These are phyloP conservation scores for Pythium rishiriense DNA, from an alignment of 352 stramenopile species.

Conservation along the genomic window DNA sequence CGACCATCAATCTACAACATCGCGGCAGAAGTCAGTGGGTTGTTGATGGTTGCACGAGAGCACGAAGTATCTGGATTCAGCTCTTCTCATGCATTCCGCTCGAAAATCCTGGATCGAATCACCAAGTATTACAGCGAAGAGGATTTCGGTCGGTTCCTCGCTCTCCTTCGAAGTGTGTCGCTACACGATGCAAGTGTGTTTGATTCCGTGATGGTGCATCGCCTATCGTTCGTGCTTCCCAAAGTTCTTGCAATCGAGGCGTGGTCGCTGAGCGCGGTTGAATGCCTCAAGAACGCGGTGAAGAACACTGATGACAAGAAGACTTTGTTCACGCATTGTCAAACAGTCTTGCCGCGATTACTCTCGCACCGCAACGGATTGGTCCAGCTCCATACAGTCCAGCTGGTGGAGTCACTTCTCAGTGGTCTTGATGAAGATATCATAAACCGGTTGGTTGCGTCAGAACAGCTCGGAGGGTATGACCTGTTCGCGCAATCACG, in stretches of 20 bases:
- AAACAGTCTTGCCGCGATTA: conserved; percentile 48
- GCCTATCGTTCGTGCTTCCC: conserved; percentile 64
- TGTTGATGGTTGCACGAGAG: conserved; percentile 32
- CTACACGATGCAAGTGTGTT: conserved; percentile 57
- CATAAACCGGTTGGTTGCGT: conserved; percentile 32
- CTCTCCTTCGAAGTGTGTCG: conserved; percentile 60
- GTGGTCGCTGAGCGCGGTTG: conserved; percentile 54
- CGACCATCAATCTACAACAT: conserved; percentile 51
- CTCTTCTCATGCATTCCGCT: conserved; percentile 31
- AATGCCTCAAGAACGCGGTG: conserved; percentile 46
- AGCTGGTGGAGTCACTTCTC: conserved; percentile 41
- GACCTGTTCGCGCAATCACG: conserved; percentile 40
- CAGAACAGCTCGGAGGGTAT: conserved; percentile 35
- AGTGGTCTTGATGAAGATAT: conserved; percentile 32
- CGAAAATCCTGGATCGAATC: conserved; percentile 44
- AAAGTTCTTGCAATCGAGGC: conserved; percentile 55
- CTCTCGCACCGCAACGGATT: conserved; percentile 48
- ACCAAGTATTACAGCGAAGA: conserved; percentile 57
- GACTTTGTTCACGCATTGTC: conserved; percentile 51
- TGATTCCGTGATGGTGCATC: conserved; percentile 70
- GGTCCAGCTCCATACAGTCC: conserved; percentile 51
- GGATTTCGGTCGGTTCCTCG: conserved; percentile 67
- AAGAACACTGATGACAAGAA: conserved; percentile 37
- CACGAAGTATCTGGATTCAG: not conserved
- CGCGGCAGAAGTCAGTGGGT: conserved; percentile 64